Evolutionary conservation across 345 rosid species (phyloP).

Genomic region (Odontarrhena argentea): DNA sequence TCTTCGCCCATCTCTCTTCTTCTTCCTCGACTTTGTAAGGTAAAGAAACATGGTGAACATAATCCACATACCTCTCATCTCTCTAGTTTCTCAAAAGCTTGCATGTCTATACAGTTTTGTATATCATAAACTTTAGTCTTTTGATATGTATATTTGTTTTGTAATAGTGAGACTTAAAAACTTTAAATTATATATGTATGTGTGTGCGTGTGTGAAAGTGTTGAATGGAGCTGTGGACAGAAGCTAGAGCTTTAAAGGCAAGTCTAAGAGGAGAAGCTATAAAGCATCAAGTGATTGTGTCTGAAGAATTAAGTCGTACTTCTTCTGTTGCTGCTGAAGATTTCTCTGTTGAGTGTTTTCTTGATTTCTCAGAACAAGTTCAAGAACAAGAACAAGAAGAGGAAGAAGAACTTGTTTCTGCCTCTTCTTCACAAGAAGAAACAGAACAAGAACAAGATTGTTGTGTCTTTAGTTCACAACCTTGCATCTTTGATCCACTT

Average conservation of each 20-base stretch:
- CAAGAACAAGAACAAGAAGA: conserved; percentile 44
- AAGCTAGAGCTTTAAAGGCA: conserved; percentile 60
- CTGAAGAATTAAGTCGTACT: conserved; percentile 45
- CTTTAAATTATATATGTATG: neutral
- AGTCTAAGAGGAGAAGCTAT: conserved; percentile 54
- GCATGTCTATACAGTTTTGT: conserved; percentile 29
- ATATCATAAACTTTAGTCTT: conserved; percentile 20
- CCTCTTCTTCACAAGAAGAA: conserved; percentile 54
- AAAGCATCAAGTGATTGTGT: conserved; percentile 39
- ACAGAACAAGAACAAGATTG: conserved; percentile 32
- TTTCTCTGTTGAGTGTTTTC: conserved; percentile 71
- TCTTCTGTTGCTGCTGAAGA: conserved; percentile 49
- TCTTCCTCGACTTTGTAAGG: conserved; percentile 29
- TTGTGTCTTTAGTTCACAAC: conserved; percentile 28
- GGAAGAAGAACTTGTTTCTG: conserved; percentile 48
- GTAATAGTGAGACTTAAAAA: conserved; percentile 28
- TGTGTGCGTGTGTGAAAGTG: conserved; percentile 33
- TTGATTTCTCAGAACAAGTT: conserved; percentile 59
- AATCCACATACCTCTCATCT: conserved; percentile 11
- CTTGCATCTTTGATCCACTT: conserved; percentile 37
- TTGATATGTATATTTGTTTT: conserved; percentile 26
- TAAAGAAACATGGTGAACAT: conserved; percentile 31
- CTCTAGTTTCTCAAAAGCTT: conserved; percentile 19
- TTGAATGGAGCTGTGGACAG: conserved; percentile 61
- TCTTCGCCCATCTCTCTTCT: conserved; percentile 29